Conservation (phyloP, 176 grass and related monocot species). For the Carex parvula region DNA sequence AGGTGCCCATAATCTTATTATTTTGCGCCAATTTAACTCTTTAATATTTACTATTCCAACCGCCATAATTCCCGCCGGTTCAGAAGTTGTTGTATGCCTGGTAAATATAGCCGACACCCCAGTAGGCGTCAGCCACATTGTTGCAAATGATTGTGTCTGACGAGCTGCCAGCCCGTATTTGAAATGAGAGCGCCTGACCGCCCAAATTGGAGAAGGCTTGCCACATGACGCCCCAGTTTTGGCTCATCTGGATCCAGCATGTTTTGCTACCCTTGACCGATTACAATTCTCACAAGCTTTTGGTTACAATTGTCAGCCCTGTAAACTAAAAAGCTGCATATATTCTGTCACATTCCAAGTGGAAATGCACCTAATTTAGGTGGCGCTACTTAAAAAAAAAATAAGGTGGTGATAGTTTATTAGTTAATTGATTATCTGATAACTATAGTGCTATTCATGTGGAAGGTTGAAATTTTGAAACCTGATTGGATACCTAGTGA, state of each 20-base stretch:
- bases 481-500: too few species aligned
- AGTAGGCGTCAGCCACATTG: conserved; percentile 39
- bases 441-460: too few species aligned
- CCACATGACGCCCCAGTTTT: conserved; percentile 56
- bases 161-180: conserved; percentile 32
- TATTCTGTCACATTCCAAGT: not conserved
- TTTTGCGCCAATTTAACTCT: not conserved
- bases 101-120: conserved; percentile 44
- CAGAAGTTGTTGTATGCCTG: conserved; percentile 52
- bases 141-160: conserved; percentile 33
- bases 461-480: too few species aligned
- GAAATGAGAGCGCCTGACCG: conserved; percentile 33
- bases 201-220: conserved; percentile 43
- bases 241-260: conserved; percentile 25
- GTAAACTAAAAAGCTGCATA: not conserved
- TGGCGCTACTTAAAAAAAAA: too few species aligned
- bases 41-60: not conserved
- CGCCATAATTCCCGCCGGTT: not conserved
- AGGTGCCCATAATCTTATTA: not conserved
- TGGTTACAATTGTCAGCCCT: not conserved
- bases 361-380: not conserved
- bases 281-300: not conserved
- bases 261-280: conserved; percentile 26
- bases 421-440: too few species aligned
- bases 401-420: too few species aligned